phyloP scores from a whole-genome alignment of 805 yeast species.

The Candida boidinii region DNA sequence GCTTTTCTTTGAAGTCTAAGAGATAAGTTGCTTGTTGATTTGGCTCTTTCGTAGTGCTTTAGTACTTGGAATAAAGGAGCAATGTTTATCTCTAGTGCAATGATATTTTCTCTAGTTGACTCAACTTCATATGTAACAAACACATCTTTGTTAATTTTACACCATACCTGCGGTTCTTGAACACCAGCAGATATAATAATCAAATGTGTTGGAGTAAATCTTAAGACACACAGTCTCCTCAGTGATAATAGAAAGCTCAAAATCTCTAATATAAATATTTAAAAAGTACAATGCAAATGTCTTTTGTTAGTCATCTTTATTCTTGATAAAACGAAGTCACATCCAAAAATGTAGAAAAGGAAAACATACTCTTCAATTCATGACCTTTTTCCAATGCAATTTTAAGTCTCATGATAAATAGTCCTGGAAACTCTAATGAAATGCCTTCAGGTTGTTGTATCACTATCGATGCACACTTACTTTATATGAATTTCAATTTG shows the following conservation, averaged over 20 bases:
- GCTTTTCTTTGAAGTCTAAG: slow-evolving; percentile 41
- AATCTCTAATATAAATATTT: too few species aligned
- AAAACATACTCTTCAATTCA: too few species aligned
- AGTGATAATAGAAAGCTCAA: slow-evolving; percentile 26
- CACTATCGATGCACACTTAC: too few species aligned
- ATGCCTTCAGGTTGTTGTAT: too few species aligned
- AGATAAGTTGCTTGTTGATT: slow-evolving; percentile 36
- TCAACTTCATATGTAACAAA: slow-evolving; percentile 43
- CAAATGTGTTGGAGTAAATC: slow-evolving; percentile 43
- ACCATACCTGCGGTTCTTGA: slow-evolving; percentile 64
- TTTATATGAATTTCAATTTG: too few species aligned
- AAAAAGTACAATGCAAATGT: too few species aligned
- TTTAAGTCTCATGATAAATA: too few species aligned
- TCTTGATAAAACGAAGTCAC: too few species aligned
- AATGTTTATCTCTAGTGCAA: slow-evolving; percentile 53
- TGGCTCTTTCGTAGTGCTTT: slow-evolving; percentile 44
- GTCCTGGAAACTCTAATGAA: too few species aligned
- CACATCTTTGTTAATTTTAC: slow-evolving; percentile 38
- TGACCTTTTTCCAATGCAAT: too few species aligned
- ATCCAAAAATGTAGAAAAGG: too few species aligned
- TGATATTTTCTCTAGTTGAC: slow-evolving; percentile 43
- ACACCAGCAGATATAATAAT: slow-evolving; percentile 42
- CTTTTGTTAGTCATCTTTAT: too few species aligned
- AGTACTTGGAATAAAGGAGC: slow-evolving; percentile 54
- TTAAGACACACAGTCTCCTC: slow-evolving; percentile 46